These are phyloP conservation scores for Fonsecaea pugnacius DNA, from an alignment of 2,329 filamentous ascomycete species.

Conservation along the genomic window DNA sequence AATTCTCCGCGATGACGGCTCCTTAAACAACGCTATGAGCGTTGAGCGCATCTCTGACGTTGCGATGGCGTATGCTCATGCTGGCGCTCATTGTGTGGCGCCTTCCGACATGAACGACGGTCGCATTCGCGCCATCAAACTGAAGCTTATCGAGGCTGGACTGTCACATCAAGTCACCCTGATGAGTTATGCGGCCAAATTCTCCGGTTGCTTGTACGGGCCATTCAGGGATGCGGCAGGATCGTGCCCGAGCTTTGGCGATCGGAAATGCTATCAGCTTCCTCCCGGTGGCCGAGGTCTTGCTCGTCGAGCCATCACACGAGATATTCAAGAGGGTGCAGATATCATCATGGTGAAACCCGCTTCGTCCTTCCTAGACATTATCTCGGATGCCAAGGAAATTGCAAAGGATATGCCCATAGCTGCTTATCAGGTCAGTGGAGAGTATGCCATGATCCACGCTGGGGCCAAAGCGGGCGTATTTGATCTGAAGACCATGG, in stretches of 20 bases:
- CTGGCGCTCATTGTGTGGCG: conserved; percentile 94
- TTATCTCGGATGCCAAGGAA: conserved; percentile 96
- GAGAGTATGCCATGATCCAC: conserved; percentile 98
- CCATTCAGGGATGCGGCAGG: conserved; percentile 97
- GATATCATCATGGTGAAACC: conserved; percentile 99
- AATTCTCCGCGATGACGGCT: conserved; percentile 89
- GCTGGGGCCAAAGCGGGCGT: conserved; percentile 94
- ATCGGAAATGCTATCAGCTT: conserved; percentile 95
- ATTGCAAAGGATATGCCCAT: conserved; percentile 88
- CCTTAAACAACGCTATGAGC: conserved; percentile 88
- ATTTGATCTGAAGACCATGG: conserved; percentile 93
- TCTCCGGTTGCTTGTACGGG: conserved; percentile 93
- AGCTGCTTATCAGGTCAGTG: conserved; percentile 94
- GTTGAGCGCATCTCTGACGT: conserved; percentile 95
- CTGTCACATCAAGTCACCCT: conserved; percentile 88
- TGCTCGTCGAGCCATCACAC: conserved; percentile 82
- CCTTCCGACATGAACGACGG: conserved; percentile 99
- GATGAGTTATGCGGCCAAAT: conserved; percentile 99
- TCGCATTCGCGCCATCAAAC: conserved; percentile 93
- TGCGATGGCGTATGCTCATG: conserved; percentile 95
- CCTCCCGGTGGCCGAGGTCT: conserved; percentile 90
- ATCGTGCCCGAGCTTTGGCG: conserved; percentile 86
- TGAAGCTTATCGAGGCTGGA: conserved; percentile 93
- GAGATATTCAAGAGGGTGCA: conserved; percentile 90
- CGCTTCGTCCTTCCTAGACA: conserved; percentile 91